Evolutionary conservation across 371 early-diverging fungal genomes (phyloP).

Genomic region (Syncephalastrum sp.): DNA sequence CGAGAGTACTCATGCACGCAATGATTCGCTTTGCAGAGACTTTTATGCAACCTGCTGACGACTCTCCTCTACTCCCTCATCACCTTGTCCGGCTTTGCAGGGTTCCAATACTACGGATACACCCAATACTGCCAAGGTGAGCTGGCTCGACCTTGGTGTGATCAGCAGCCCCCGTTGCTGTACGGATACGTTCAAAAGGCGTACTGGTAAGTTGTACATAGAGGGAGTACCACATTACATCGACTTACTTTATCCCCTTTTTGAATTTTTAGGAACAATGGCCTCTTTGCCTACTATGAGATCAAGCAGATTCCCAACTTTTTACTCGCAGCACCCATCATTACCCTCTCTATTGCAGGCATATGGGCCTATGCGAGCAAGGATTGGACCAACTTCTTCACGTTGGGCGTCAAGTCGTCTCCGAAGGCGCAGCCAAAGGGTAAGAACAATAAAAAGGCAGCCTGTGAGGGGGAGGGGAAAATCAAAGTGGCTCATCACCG

Average conservation of each 20-base stretch:
- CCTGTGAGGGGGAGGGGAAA: background rate
- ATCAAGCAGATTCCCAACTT: slow-evolving; percentile 88
- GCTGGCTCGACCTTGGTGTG: slow-evolving; percentile 73
- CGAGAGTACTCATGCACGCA: background rate
- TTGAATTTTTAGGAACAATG: slow-evolving; percentile 57
- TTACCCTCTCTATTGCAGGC: slow-evolving; percentile 61
- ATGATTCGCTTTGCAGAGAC: background rate
- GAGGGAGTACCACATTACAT: background rate
- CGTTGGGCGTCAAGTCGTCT: slow-evolving; percentile 42
- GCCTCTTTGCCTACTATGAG: slow-evolving; percentile 83
- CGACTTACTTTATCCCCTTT: background rate
- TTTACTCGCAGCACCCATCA: slow-evolving; percentile 82
- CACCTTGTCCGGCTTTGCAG: slow-evolving; percentile 56
- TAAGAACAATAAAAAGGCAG: background rate
- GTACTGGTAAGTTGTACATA: slow-evolving; percentile 69
- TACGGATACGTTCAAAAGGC: slow-evolving; percentile 86
- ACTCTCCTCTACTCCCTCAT: slow-evolving; percentile 37
- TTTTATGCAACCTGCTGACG: background rate
- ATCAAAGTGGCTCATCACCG: too few species aligned
- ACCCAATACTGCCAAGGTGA: slow-evolving; percentile 52
- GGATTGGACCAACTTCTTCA: slow-evolving; percentile 51
- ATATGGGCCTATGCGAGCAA: slow-evolving; percentile 53
- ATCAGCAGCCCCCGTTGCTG: slow-evolving; percentile 53
- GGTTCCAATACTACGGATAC: slow-evolving; percentile 76
- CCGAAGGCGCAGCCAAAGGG: background rate